Evolutionary conservation across 345 rosid species (phyloP).

Genomic region (Geranium rotundifolium): DNA sequence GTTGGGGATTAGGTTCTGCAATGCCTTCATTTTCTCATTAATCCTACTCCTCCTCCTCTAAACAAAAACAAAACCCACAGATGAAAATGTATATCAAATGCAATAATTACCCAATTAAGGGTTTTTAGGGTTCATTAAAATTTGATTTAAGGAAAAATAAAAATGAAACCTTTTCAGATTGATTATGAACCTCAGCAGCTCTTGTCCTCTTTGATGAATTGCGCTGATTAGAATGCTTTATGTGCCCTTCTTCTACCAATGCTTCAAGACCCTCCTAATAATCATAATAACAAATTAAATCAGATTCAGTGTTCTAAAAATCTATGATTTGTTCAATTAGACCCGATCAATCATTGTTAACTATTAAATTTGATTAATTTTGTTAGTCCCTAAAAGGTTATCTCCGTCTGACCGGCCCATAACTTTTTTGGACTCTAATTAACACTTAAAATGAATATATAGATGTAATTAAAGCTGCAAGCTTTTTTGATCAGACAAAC

Average conservation of each 20-base stretch:
- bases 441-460: too few relatives aligned
- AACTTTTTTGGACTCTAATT: too few relatives aligned
- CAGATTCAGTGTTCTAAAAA: too few relatives aligned
- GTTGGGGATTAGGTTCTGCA: slow-evolving; percentile 85
- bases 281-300: background rate
- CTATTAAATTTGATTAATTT: too few relatives aligned
- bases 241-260: slow-evolving; percentile 35
- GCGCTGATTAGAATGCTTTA: slow-evolving; percentile 40
- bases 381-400: too few relatives aligned
- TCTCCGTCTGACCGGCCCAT: too few relatives aligned
- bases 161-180: slow-evolving; percentile 75
- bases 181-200: slow-evolving; percentile 93
- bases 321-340: too few relatives aligned
- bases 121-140: too few relatives aligned
- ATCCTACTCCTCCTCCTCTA: slow-evolving; percentile 95
- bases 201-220: slow-evolving; percentile 77
- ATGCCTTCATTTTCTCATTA: slow-evolving; percentile 96
- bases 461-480: too few relatives aligned
- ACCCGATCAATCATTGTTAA: too few relatives aligned
- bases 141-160: background rate
- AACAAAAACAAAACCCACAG: slow-evolving; percentile 5
- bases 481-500: background rate
- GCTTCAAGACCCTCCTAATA: slow-evolving; percentile 61
- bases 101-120: background rate
- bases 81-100: background rate